Evolutionary conservation across 2,329 filamentous ascomycete species (phyloP), one percentile per base, ranked within the genome.

Genomic region (Aaosphaeria arxii): DNA sequence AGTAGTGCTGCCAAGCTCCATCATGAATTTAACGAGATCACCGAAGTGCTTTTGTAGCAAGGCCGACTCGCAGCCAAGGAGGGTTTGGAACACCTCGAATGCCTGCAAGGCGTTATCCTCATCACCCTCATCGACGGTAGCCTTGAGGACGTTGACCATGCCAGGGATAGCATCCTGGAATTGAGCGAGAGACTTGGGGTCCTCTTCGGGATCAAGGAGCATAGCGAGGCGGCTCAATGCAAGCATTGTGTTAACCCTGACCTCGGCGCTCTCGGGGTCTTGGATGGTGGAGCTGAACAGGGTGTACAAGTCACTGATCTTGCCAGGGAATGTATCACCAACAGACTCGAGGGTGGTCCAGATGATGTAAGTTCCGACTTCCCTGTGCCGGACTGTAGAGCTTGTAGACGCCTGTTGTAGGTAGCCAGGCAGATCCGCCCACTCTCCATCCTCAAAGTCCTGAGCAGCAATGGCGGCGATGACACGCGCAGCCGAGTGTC

Each of bases 21-120:
- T 87, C 89, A 97, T 97, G 78, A 97, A 96, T 59, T 88, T 83
- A 51, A 96, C 80, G 6, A 99, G 81, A 62, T 96, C 90, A 67
- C 87, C 89, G 65, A 99, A 89, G 75, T 96, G 91, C 47, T 83
- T 79, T 56, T 86, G 88, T 45, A 97, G 77, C 44, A 97, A 82
- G 42, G 89, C 83, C 30, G 89, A 87, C 69, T 96, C 92, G 70
- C 90, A 96, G 55, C 88, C 88, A 46, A 99, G 82, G 62, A 96
- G 86, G 44, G 89, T 94, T 77, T 97, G 94, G 82, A 97, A 96
- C 57, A 96, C 91, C 69, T 97, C 94, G 61, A 97, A 99, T 29
- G 90, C 84, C 67, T 92, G 86, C 78, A 92, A 89, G 59, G 88
- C 86, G 68, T 88, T 87, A 67, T 96, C 91, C 61, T 96, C 91